Evolutionary conservation across 352 stramenopile genomes (phyloP), one percentile per base, ranked within the genome.

Genomic region (Pythium utonaiense): DNA sequence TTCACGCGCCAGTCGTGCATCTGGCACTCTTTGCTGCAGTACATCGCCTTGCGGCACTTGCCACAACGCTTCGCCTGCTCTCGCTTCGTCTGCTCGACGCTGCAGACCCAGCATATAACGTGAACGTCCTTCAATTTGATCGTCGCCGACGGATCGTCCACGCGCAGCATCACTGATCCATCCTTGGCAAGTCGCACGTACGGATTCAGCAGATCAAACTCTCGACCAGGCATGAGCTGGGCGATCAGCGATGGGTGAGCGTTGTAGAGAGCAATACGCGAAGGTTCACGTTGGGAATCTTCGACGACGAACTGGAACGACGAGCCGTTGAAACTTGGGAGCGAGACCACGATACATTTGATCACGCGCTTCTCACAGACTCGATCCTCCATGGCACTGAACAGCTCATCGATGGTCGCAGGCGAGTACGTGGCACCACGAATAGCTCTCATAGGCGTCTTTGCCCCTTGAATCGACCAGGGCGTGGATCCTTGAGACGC

Each of bases 21-120:
- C 34, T 62, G 55, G 33, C 55, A 62, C 3, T 34, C 55, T 21
- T 45, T 44, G 31, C 45, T 55, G 25, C 55, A 62, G 44, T 62
- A 62, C 45, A 33, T 55, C 31, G 33, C 44, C 7, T 12, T 30
- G 55, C 55, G 55, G 25, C 55, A 62, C 34, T 62, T 54, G 21
- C 31, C 33, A 10, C 55, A 62, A 22, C 21, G 49, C 3, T 41
- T 7, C 24, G 55, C 8, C 30, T 6, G 22, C 5, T 6, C 25
- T n/a, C n/a, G n/a, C 10, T 30, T 16, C 21, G 3, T 12, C 3
- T 7, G n/a, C 24, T 9, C 25, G 19, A 9, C 44, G n/a, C 14
- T 31, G 14, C 55, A 62, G 45, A 50, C 55, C 55, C 55, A 62
- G 31, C 55, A 62, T 1, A 62, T 54, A 3, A 12, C 21, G 8